These are phyloP conservation scores for Wallacemonas sp. DNA, from an alignment of 208 protist genomes.

Conservation along the genomic window DNA sequence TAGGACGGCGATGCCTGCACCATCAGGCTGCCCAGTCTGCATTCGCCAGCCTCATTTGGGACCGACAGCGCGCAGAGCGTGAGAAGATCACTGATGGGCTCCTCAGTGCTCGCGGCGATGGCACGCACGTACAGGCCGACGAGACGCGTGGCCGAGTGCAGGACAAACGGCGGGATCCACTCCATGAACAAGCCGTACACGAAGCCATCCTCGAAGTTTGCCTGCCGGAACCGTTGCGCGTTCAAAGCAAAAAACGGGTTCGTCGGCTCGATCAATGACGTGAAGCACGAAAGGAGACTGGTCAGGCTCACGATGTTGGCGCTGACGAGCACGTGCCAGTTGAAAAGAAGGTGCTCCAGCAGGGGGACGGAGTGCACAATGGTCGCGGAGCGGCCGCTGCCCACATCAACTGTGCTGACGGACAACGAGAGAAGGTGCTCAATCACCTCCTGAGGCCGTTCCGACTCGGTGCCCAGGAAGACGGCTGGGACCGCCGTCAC, in stretches of 20 bases:
- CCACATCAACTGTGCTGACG: conserved; percentile 1
- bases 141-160: conserved; percentile 33
- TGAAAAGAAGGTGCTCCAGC: conserved; percentile 59
- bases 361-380: conserved; percentile 28
- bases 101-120: conserved; percentile 22
- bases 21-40: conserved; percentile 47
- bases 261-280: conserved; percentile 28
- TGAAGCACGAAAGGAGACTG: conserved; percentile 26
- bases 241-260: conserved; percentile 54
- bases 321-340: conserved; percentile 48
- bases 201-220: conserved; percentile 69
- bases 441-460: background rate
- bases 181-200: conserved; percentile 62
- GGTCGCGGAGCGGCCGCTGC: conserved; percentile 11
- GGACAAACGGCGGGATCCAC: conserved; percentile 30
- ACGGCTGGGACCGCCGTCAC: background rate
- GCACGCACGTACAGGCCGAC: conserved; percentile 32
- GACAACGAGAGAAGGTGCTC: conserved; percentile 25
- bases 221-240: conserved; percentile 38
- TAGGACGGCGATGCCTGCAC: conserved; percentile 27
- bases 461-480: background rate
- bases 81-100: conserved; percentile 42
- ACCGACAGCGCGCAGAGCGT: conserved; percentile 44
- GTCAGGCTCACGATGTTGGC: conserved; percentile 30
- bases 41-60: conserved; percentile 19